Evolutionary conservation across 23 red algal species (phyloP).

Genomic region (Chondrus crispus): DNA sequence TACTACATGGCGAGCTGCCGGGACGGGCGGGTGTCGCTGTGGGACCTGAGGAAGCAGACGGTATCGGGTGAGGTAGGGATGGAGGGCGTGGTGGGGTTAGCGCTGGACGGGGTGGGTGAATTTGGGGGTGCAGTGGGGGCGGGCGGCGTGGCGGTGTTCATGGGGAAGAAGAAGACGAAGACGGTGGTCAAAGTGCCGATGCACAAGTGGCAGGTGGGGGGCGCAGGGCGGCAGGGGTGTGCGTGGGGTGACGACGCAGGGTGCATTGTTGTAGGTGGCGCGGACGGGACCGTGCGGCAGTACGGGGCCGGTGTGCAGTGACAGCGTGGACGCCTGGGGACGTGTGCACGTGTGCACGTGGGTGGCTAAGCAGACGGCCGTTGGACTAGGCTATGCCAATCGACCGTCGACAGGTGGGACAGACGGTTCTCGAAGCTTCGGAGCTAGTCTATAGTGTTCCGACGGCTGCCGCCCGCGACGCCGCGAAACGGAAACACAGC

Average conservation of each 20-base stretch:
- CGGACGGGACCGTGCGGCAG: not conserved
- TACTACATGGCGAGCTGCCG: constrained; percentile 64
- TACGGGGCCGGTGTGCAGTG: not conserved
- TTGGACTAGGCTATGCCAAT: too few relatives aligned
- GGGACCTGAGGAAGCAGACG: constrained; percentile 73
- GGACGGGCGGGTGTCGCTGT: constrained; percentile 11
- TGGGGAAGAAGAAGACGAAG: constrained; percentile 53
- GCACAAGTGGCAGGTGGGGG: too few relatives aligned
- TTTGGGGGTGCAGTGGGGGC: constrained; percentile 21
- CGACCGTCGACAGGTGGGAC: too few relatives aligned
- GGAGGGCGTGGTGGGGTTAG: not conserved
- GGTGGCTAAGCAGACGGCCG: too few relatives aligned
- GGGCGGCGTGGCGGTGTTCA: constrained; percentile 7
- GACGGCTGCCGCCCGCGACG: too few relatives aligned
- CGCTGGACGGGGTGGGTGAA: constrained; percentile 44
- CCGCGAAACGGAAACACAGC: too few relatives aligned
- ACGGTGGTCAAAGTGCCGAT: not conserved
- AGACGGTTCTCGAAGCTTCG: too few relatives aligned
- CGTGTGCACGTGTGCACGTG: too few relatives aligned
- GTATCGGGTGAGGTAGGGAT: not conserved
- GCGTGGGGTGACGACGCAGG: not conserved
- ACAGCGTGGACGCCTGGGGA: not conserved
- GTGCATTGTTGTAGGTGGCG: not conserved
- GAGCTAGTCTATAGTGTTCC: too few relatives aligned
- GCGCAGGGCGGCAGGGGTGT: not conserved